A percentile compares a stretch with the other conserved stretches of the same genome.
These are phyloP conservation scores for Murraya paniculata DNA, from an alignment of 345 rosid genomes.

Conservation along the genomic window DNA sequence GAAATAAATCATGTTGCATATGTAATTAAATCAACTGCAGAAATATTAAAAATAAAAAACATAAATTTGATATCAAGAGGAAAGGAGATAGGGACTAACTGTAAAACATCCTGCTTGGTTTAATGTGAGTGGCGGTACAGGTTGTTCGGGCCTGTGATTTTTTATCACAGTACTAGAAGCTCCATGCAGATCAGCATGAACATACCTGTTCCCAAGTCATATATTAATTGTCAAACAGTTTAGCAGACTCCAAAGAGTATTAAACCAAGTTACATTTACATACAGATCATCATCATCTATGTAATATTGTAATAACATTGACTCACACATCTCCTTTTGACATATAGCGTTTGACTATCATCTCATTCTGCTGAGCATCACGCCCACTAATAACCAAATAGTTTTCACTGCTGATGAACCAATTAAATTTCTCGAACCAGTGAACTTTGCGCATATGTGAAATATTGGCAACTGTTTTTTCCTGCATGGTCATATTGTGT, in stretches of 20 bases:
- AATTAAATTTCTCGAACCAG: conserved; percentile 99
- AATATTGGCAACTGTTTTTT: conserved; percentile 81
- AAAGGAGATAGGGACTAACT: conserved; percentile 31
- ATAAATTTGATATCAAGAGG: background rate
- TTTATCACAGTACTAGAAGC: conserved; percentile 97
- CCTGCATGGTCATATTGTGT: conserved; percentile 45
- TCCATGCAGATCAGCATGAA: conserved; percentile 97
- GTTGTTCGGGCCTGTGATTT: conserved; percentile 89
- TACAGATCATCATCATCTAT: conserved; percentile 50
- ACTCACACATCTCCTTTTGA: conserved; percentile 96
- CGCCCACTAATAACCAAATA: conserved; percentile 93
- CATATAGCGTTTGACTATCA: conserved; percentile 97
- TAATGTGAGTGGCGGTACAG: conserved; percentile 86
- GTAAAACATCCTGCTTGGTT: conserved; percentile 99
- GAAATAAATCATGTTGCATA: conserved; percentile 11
- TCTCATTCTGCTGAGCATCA: conserved; percentile 98
- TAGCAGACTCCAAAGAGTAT: background rate
- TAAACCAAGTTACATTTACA: conserved; percentile 25
- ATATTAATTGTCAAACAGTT: conserved; percentile 11
- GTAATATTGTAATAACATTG: background rate
- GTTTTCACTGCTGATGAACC: conserved; percentile 98
- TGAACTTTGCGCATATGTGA: conserved; percentile 95
- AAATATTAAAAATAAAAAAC: background rate
- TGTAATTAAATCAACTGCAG: background rate
- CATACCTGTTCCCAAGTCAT: conserved; percentile 58